Evolutionary conservation across 1,284 basidiomycete species (phyloP), one percentile per base, ranked within the genome.

Genomic region (Ganoderma boninense): DNA sequence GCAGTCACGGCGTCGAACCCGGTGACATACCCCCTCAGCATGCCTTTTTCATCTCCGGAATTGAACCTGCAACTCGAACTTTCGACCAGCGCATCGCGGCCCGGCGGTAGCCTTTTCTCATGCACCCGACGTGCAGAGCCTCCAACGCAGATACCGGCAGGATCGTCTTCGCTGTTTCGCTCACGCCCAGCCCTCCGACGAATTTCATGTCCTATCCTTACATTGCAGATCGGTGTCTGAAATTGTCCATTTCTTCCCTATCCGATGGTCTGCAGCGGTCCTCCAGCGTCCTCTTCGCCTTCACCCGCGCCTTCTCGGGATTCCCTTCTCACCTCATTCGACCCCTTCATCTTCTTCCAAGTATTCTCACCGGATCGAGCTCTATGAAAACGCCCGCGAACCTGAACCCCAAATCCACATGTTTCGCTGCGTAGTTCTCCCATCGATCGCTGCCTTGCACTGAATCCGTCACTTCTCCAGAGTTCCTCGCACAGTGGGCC

Each of bases 31-130:
- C 63, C 63, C 40, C 38, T n/a, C 26, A 57, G 62, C 73, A 74
- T 69, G 70, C 70, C 73, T 26, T 54, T 70, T 69, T 74, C 67
- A 74, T 74, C 38, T 74, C 73, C 73, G 73, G 71, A 26, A 66
- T 70, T 69, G 57, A 63, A 26, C 63, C 70, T 69, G 68, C 65
- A n/a, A 52, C 52, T 69, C 64, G 70, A 72, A 66, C 57, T 46
- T 69, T 70, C 70, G 38, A 60, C 57, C 54, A 57, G 35, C 68
- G 38, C 54, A 18, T 23, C 56, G 66, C 73, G 73, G 73, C 18
- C 73, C 73, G 73, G 70, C 54, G 23, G 32, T 59, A 43, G 66
- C 67, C 11, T 62, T 59, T 49, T 49, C 46, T 59, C 54, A 26
- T 60, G 56, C 43, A 66, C 56, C 32, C 62, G 26, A 61, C 20